Evolutionary conservation across 495 filamentous ascomycete species (phyloP), one percentile per base, ranked within the genome.

Genomic region (Neurospora sp.): DNA sequence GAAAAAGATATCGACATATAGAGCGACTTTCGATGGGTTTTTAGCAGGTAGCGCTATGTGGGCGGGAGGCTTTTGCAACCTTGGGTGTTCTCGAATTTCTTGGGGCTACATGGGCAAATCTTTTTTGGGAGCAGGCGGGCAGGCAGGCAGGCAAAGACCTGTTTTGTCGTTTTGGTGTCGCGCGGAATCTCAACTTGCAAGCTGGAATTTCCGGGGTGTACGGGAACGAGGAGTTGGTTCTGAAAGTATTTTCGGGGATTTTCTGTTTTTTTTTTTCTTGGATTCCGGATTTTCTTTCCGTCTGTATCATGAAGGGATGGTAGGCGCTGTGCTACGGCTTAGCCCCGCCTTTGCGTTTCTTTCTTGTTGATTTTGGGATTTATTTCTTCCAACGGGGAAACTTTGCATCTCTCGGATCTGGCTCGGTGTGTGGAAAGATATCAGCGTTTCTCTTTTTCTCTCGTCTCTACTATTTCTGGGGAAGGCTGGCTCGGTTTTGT

Each of bases 1-100:
- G 73, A 79, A 81, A 80, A 76, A 73, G 75, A 75, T 70, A 75
- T 75, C 75, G 75, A 77, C 76, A 78, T 81, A 80, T 81, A 81
- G 80, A 81, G 73, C 77, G 76, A 77, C 72, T 70, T 70, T 59
- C 45, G 76, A 69, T 42, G 75, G 68, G 35, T 16, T 65, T 61
- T 65, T 37, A 65, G 53, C 53, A 37, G 53, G 53, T 14, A 35
- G 53, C 53, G 53, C 53, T 17, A 65, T 65, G 53, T 65, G 59
- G 73, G 48, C 40, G 38, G 31, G 70, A 68, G 72, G 76, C 40
- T 73, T 74, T 75, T 74, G 73, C 37, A 70, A 53, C 44, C 70
- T 45, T 73, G 69, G 75, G 77, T 81, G 74, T 79, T 79, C 48
- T 75, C 76, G 69, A 65, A 76, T 75, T 40, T 73, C 72, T 68